Percentiles rank a stretch among this genome's conserved stretches.
These are phyloP conservation scores for Holtermanniella nyarrowii DNA, from an alignment of 768 basidiomycete genomes.

Conservation along the genomic window DNA sequence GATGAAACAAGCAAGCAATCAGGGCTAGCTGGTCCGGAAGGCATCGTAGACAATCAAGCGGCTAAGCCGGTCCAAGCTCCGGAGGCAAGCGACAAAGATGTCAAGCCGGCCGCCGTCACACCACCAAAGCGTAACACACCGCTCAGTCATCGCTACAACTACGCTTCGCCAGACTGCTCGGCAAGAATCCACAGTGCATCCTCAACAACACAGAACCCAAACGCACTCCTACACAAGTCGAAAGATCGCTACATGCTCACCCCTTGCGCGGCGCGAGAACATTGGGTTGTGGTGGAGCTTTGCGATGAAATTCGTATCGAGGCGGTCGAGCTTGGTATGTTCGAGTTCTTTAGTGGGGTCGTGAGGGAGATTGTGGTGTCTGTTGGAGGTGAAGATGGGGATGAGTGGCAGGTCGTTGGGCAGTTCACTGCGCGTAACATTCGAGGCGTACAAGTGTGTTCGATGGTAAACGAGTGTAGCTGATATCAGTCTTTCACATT, in stretches of 20 bases:
- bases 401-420: conserved; percentile 64
- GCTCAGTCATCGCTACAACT: conserved; percentile 67
- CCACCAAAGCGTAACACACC: background rate
- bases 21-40: background rate
- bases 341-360: conserved; percentile 94
- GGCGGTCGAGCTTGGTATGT: conserved; percentile 90
- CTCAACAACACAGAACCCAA: conserved; percentile 65
- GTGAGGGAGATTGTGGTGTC: conserved; percentile 85
- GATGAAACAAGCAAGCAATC: background rate
- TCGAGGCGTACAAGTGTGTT: conserved; percentile 73
- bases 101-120: background rate
- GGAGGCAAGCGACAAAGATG: too few species aligned
- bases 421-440: conserved; percentile 73
- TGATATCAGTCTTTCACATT: conserved; percentile 32
- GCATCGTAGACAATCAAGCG: background rate
- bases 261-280: conserved; percentile 58
- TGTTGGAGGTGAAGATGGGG: conserved; percentile 46
- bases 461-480: background rate
- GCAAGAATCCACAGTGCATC: conserved; percentile 82
- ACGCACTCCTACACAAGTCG: conserved; percentile 74
- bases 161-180: conserved; percentile 83
- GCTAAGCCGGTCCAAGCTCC: background rate
- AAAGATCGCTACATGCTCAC: conserved; percentile 95
- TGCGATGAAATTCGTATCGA: conserved; percentile 97
- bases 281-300: conserved; percentile 84